These are phyloP conservation scores for Russula ochroleuca DNA, from an alignment of 768 basidiomycete species.

Conservation along the genomic window DNA sequence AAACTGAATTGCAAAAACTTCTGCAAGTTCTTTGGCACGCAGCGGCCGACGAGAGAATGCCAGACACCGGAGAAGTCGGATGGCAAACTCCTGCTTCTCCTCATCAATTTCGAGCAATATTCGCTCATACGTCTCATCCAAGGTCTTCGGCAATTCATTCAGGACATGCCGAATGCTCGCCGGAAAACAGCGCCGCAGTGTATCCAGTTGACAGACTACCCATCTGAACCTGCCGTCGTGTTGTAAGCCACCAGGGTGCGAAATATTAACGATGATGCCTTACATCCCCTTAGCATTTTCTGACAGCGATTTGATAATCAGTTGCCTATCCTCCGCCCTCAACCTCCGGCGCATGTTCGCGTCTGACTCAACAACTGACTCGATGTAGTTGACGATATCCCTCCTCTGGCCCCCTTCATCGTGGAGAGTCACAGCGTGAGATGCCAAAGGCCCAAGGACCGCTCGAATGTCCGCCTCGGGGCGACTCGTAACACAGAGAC, in stretches of 20 bases:
- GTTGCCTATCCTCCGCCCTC: neutral
- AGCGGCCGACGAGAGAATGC: too few relatives aligned
- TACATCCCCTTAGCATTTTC: neutral
- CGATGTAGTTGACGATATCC: neutral
- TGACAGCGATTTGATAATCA: neutral
- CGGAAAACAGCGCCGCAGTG: neutral
- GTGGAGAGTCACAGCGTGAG: neutral
- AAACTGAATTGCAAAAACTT: neutral
- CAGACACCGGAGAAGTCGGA: neutral
- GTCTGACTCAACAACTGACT: neutral
- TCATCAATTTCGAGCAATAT: neutral
- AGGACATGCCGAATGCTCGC: neutral
- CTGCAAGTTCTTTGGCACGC: neutral
- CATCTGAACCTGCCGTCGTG: neutral
- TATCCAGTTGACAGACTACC: neutral
- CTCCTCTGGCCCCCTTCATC: neutral
- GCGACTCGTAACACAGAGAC: neutral
- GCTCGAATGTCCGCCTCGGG: constrained; percentile 9
- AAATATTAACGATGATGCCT: neutral
- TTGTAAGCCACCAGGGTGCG: neutral
- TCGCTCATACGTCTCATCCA: neutral
- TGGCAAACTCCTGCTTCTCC: neutral
- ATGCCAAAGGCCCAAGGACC: neutral
- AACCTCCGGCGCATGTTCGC: neutral
- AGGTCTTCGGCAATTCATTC: neutral